Conservation (phyloP, 2,329 filamentous ascomycete species). For the Cercospora nicotianae region DNA sequence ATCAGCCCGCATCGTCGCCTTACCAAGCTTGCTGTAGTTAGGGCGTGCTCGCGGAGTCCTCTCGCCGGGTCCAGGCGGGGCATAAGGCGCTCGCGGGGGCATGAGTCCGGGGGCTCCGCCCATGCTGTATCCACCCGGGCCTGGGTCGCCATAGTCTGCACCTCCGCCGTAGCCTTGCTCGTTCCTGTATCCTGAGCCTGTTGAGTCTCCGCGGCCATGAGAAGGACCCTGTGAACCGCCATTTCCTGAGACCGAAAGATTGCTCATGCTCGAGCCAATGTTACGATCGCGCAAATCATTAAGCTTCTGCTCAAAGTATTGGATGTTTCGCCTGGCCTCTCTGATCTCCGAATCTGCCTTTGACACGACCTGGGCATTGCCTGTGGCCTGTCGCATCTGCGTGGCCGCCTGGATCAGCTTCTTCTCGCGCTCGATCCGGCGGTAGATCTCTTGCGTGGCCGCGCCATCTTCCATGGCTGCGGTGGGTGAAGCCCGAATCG, state of each 20-base stretch:
- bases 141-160: conserved; percentile 62
- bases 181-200: conserved; percentile 54
- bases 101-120: conserved; percentile 71
- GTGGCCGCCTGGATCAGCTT: conserved; percentile 91
- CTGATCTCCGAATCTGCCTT: conserved; percentile 91
- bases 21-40: conserved; percentile 96
- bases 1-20: conserved; percentile 35
- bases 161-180: conserved; percentile 50
- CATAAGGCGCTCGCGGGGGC: conserved; percentile 78
- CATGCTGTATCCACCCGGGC: conserved; percentile 56
- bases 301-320: conserved; percentile 93
- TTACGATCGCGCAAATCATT: conserved; percentile 82
- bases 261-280: conserved; percentile 66
- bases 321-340: conserved; percentile 87
- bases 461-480: conserved; percentile 61
- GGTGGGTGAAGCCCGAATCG: conserved; percentile 24
- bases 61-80: conserved; percentile 67
- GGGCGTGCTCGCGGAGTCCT: conserved; percentile 72
- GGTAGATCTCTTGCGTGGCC: conserved; percentile 75
- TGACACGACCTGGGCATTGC: conserved; percentile 87
- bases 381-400: conserved; percentile 92
- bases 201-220: conserved; percentile 38
- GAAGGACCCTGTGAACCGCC: conserved; percentile 39
- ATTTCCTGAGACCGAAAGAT: conserved; percentile 62
- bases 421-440: conserved; percentile 98